phyloP scores from a whole-genome alignment of 2,329 filamentous ascomycete genomes.

The Knufia petricola region DNA sequence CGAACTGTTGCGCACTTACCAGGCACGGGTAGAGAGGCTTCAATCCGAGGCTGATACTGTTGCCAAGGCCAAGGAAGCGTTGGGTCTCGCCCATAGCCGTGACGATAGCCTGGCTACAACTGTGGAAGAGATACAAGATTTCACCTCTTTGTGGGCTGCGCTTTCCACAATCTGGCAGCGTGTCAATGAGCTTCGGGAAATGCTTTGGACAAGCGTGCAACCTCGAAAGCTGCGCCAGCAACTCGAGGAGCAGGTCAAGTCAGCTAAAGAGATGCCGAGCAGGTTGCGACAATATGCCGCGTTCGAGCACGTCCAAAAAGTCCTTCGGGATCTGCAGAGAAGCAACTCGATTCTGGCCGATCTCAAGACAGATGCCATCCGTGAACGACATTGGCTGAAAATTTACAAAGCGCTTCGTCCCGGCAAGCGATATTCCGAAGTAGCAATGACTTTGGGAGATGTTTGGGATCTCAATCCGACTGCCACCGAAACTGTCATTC shows the following conservation, averaged over 20 bases:
- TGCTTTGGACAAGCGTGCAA: slow-evolving; percentile 89
- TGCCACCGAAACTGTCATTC: slow-evolving; percentile 76
- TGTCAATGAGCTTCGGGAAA: slow-evolving; percentile 84
- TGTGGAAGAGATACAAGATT: slow-evolving; percentile 93
- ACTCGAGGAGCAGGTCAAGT: slow-evolving; percentile 87
- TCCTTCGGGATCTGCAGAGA: slow-evolving; percentile 79
- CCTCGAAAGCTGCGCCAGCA: slow-evolving; percentile 84
- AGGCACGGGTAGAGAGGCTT: slow-evolving; percentile 71
- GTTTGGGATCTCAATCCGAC: slow-evolving; percentile 95
- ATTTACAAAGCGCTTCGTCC: slow-evolving; percentile 95
- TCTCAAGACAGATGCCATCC: slow-evolving; percentile 90
- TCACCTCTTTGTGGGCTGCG: slow-evolving; percentile 96
- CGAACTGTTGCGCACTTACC: slow-evolving; percentile 69
- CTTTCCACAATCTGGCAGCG: slow-evolving; percentile 95
- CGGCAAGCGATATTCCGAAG: slow-evolving; percentile 83
- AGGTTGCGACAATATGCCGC: slow-evolving; percentile 98
- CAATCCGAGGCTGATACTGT: slow-evolving; percentile 89
- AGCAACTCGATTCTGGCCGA: slow-evolving; percentile 82
- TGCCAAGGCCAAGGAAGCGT: slow-evolving; percentile 88
- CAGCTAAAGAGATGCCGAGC: slow-evolving; percentile 98
- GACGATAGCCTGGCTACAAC: slow-evolving; percentile 77
- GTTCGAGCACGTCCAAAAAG: slow-evolving; percentile 96
- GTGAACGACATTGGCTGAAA: slow-evolving; percentile 93
- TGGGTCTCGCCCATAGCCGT: slow-evolving; percentile 71
- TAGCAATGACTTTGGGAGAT: slow-evolving; percentile 92